Evolutionary conservation across 106 monocot species (phyloP), one percentile per base, ranked within the genome.

Genomic region (Agapanthus africanus): DNA sequence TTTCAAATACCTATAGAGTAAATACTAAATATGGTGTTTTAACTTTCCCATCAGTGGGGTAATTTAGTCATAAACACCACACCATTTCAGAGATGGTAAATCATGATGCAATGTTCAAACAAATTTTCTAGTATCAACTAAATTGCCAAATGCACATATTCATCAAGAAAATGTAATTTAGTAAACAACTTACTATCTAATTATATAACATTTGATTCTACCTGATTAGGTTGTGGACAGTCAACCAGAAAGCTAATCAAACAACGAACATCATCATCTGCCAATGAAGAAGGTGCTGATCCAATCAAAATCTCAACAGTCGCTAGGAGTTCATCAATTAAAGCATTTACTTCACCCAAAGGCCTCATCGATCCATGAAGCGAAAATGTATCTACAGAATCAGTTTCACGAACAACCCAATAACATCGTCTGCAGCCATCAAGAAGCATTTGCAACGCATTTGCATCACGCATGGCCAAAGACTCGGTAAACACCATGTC

Each of bases 401-500:
- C 84, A 38, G 66, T 68, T 70, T 99, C 90, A 72, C 64, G 72
- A 37, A 90, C 56, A 70, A 90, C 83, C 97, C 97, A 99, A 82
- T 85, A 99, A 74, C 97, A 99, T 62, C 77, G 82, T 69, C 97
- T 89, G 73, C 97, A 99, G 21, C 97, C 84, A 87, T 99, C 97
- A 82, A 99, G 92, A 81, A 99, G 87, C 87, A 92, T 79, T 79
- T 93, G 92, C 60, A 99, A 63, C 33, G 92, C 92, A 79, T 93
- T 99, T 6, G 97, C 92, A 80, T 92, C 97, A 23, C 87, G 80
- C 92, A 99, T 89, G 50, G 75, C 86, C 75, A 77, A 79, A 38
- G 81, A 79, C 40, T 99, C 97, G 18, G 92, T 84, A 77, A 92
- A 99, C 23, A 99, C 87, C 92, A 99, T 93, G 81, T 99, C 97